phyloP scores from a whole-genome alignment of 2,329 filamentous ascomycete species.

The Metarhizium album region DNA sequence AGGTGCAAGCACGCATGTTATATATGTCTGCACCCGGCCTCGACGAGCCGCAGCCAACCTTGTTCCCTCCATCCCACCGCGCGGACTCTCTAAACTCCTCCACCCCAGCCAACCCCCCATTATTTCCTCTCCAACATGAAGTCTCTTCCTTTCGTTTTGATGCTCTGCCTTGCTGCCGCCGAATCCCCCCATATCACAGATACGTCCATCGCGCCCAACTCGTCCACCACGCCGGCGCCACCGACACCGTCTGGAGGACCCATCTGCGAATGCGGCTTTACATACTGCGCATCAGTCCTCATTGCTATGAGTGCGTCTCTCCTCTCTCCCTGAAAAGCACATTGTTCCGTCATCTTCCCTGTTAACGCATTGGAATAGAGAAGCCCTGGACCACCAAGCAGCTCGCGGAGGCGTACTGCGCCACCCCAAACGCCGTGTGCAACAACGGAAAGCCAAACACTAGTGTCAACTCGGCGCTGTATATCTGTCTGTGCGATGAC shows the following conservation, averaged over 20 bases:
- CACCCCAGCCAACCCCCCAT: not conserved
- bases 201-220: slow-evolving; percentile 1
- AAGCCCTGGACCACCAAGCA: slow-evolving; percentile 24
- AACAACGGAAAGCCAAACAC: slow-evolving; percentile 18
- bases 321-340: too few species aligned
- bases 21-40: not conserved
- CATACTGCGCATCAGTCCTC: slow-evolving; percentile 29
- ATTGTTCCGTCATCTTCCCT: too few species aligned
- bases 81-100: too few species aligned
- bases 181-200: slow-evolving; percentile 7
- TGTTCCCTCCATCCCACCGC: not conserved
- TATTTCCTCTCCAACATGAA: too few species aligned
- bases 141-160: slow-evolving; percentile 5
- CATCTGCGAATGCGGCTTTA: slow-evolving; percentile 31
- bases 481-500: slow-evolving; percentile 27
- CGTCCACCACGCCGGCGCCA: slow-evolving; percentile 4
- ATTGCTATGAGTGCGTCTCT: slow-evolving; percentile 23
- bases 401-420: slow-evolving; percentile 25
- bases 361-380: slow-evolving; percentile 13
- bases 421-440: slow-evolving; percentile 25
- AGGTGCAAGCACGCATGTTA: not conserved
- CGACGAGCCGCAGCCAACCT: not conserved
- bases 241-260: slow-evolving; percentile 16
- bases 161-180: slow-evolving; percentile 14
- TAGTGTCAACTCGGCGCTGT: slow-evolving; percentile 22